Conservation (phyloP, 352 stramenopile genomes). For the Pythium plurisporium region DNA sequence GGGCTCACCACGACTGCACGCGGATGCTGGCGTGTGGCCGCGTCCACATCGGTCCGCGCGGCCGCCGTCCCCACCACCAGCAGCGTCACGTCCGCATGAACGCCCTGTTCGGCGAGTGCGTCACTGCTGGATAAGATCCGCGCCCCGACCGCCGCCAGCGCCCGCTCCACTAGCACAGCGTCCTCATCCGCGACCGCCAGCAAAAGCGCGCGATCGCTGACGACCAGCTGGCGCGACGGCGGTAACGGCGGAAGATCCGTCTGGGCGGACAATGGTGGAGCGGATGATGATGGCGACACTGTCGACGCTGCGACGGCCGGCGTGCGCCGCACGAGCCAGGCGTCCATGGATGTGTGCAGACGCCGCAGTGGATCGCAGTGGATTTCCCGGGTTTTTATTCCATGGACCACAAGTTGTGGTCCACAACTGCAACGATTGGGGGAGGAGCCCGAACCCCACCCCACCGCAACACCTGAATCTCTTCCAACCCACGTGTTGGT, state of each 20-base stretch:
- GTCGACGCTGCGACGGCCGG: constrained; percentile 11
- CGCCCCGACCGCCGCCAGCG: not conserved
- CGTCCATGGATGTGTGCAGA: constrained; percentile 47
- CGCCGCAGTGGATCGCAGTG: no score
- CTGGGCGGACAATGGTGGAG: not conserved
- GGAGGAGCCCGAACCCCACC: no score
- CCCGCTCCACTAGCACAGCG: not conserved
- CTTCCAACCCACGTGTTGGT: not conserved
- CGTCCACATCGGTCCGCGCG: not conserved
- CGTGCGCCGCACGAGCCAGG: constrained; percentile 40
- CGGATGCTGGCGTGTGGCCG: not conserved
- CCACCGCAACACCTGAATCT: not conserved
- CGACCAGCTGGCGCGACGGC: constrained; percentile 29
- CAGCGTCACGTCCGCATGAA: constrained; percentile 5
- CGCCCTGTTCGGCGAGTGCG: not conserved
- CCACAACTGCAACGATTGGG: no score
- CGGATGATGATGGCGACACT: not conserved
- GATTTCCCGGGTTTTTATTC: no score
- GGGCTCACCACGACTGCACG: constrained; percentile 5
- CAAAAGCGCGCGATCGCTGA: constrained; percentile 5
- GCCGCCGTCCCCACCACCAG: constrained; percentile 4
- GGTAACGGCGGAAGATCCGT: not conserved
- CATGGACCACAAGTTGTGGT: no score
- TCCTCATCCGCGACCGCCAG: constrained; percentile 25
- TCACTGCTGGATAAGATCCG: not conserved